Evolutionary conservation across 306 rosid genomes (phyloP), one percentile per base, ranked within the genome.

Genomic region (Malus asiatica): DNA sequence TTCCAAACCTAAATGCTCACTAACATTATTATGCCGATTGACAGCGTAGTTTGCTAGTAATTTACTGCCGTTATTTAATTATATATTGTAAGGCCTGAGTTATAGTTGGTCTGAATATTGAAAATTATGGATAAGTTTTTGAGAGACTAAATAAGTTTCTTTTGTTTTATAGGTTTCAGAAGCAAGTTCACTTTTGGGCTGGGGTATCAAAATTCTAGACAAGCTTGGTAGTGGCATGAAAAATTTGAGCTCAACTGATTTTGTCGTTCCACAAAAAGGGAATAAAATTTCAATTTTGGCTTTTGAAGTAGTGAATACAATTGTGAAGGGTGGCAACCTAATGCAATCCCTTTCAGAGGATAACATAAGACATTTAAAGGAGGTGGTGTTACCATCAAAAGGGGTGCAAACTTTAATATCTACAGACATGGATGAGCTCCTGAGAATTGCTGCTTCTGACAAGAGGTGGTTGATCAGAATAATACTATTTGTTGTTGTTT

Each of bases 211-310:
- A 44, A 97, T 96, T 79, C 86, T 96, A 89, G 98, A 96, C 85
- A 96, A 96, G n/a, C 89, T 96, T 84, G 98, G 97, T 35, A 96
- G 99, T 83, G 92, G 99, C 77, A 88, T 96, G 93, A 90, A 96
- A 67, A 89, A 77, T 85, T 88, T 92, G 86, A 90, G 90, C 83
- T 84, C 87, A 67, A 82, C 89, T 80, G 92, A 92, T 76, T 96
- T 96, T 87, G 90, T 90, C 22, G 84, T 90, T 73, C 78, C 91
- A 76, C 90, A 87, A 18, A 95, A 90, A 83, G 99, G 99, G 75
- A 88, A 79, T 83, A 87, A 90, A 86, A 92, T 96, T 84, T 87
- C 91, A 76, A 92, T 96, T 83, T 86, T 96, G 84, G 96, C 99
- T 55, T 96, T 96, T 72, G 99, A 96, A 89, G 97, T 96, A 82